Percentiles rank a stretch among this genome's conserved stretches.
phyloP scores from a whole-genome alignment of 2,329 filamentous ascomycete species.

The Pseudohalonectria lignicola region DNA sequence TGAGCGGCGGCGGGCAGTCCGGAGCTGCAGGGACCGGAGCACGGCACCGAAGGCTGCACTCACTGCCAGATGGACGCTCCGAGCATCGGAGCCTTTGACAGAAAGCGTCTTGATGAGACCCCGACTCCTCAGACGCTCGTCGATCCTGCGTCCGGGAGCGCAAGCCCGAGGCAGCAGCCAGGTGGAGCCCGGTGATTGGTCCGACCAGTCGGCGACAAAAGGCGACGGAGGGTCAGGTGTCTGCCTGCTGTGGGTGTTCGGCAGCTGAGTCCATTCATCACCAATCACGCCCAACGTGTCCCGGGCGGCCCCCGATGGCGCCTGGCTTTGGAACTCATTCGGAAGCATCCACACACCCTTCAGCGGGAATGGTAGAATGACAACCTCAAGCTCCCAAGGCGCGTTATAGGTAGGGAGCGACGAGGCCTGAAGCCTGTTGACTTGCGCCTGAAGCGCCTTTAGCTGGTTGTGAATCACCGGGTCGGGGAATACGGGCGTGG shows the following conservation, averaged over 20 bases:
- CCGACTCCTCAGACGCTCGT: constrained; percentile 62
- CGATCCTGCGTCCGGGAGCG: constrained; percentile 48
- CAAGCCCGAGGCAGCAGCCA: constrained; percentile 63
- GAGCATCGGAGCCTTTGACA: constrained; percentile 51
- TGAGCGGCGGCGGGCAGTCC: constrained; percentile 18
- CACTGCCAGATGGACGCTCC: constrained; percentile 56
- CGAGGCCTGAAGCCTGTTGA: constrained; percentile 43
- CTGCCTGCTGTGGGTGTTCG: constrained; percentile 32
- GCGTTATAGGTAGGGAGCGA: constrained; percentile 48
- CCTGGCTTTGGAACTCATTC: constrained; percentile 29
- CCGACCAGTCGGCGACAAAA: constrained; percentile 33
- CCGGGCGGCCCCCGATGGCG: constrained; percentile 10
- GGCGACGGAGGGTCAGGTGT: constrained; percentile 36
- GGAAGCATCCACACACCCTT: constrained; percentile 43
- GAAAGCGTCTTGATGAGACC: constrained; percentile 57
- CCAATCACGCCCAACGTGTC: constrained; percentile 11
- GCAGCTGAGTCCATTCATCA: constrained; percentile 46
- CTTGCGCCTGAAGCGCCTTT: constrained; percentile 35
- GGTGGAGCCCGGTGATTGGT: constrained; percentile 34
- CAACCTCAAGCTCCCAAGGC: constrained; percentile 67
- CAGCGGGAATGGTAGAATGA: constrained; percentile 60
- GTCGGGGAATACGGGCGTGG: constrained; percentile 25
- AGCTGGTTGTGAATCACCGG: constrained; percentile 39
- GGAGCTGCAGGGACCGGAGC: constrained; percentile 30
- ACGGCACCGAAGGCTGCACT: constrained; percentile 49